Evolutionary conservation across 2,329 filamentous ascomycete genomes (phyloP).

Genomic region (Alternaria panax): DNA sequence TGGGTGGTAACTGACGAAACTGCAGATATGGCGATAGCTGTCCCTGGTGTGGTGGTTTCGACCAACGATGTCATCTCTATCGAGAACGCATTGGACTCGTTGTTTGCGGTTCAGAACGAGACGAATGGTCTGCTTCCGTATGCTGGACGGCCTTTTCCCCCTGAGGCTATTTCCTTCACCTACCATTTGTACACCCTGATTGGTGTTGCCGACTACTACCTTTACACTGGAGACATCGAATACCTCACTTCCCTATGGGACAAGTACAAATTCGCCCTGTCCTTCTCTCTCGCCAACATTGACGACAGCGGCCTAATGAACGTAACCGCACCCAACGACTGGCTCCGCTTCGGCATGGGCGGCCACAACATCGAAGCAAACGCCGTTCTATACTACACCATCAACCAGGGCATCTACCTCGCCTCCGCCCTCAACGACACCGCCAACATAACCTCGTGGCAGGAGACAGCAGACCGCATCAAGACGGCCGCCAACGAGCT

Average conservation of each 20-base stretch:
- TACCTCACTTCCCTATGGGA: conserved; percentile 55
- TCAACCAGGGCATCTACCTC: conserved; percentile 61
- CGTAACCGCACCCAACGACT: conserved; percentile 55
- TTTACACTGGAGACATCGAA: conserved; percentile 51
- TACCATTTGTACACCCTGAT: conserved; percentile 63
- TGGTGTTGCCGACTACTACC: conserved; percentile 56
- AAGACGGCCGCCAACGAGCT: conserved; percentile 56
- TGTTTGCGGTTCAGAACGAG: conserved; percentile 56
- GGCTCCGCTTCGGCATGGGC: conserved; percentile 60
- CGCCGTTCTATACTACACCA: conserved; percentile 58
- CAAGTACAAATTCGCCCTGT: conserved; percentile 54
- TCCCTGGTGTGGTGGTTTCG: conserved; percentile 62
- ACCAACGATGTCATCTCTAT: conserved; percentile 62
- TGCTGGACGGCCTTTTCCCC: conserved; percentile 56
- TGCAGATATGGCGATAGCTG: conserved; percentile 64
- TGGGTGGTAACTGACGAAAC: not conserved
- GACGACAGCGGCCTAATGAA: conserved; percentile 57
- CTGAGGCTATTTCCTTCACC: conserved; percentile 56
- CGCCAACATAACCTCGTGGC: conserved; percentile 52
- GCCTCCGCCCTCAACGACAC: conserved; percentile 58
- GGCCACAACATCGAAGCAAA: conserved; percentile 59
- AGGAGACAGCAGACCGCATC: conserved; percentile 52
- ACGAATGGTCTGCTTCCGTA: conserved; percentile 59
- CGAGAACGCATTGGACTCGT: conserved; percentile 58
- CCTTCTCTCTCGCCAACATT: conserved; percentile 53